Conservation (phyloP, 2,329 filamentous ascomycete species). For the Xylariaceae sp. region DNA sequence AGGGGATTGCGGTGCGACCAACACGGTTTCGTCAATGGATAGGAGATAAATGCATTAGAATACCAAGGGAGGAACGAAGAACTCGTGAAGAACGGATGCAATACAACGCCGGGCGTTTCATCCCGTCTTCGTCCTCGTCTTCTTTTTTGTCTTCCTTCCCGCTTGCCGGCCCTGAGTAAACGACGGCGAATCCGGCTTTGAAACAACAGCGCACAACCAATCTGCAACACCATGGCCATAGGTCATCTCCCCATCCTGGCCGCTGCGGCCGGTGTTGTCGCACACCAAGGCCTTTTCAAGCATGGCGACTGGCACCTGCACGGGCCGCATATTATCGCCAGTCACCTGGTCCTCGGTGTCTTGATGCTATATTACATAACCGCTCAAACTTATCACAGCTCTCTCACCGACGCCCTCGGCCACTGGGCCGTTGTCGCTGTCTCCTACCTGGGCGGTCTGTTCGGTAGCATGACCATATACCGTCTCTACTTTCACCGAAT, state of each 20-base stretch:
- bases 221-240: conserved; percentile 1
- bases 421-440: conserved; percentile 4
- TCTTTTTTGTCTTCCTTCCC: too few relatives aligned
- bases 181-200: too few relatives aligned
- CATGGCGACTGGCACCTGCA: conserved; percentile 31
- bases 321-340: conserved; percentile 25
- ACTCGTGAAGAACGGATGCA: too few relatives aligned
- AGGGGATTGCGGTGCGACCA: too few relatives aligned
- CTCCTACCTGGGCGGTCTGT: conserved; percentile 27
- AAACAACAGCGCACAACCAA: too few relatives aligned
- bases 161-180: too few relatives aligned
- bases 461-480: conserved; percentile 37
- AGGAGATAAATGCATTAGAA: too few relatives aligned
- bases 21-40: too few relatives aligned
- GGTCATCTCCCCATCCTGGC: conserved; percentile 20
- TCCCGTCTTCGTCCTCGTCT: too few relatives aligned
- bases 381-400: background rate
- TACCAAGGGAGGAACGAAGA: too few relatives aligned
- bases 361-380: conserved; percentile 16
- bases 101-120: too few relatives aligned
- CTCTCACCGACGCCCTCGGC: background rate
- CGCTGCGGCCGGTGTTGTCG: conserved; percentile 19
- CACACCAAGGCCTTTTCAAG: conserved; percentile 28
- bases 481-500: conserved; percentile 44
- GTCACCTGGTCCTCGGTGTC: conserved; percentile 18